Evolutionary conservation across 768 basidiomycete genomes (phyloP).

Genomic region (Daedalea quercina): DNA sequence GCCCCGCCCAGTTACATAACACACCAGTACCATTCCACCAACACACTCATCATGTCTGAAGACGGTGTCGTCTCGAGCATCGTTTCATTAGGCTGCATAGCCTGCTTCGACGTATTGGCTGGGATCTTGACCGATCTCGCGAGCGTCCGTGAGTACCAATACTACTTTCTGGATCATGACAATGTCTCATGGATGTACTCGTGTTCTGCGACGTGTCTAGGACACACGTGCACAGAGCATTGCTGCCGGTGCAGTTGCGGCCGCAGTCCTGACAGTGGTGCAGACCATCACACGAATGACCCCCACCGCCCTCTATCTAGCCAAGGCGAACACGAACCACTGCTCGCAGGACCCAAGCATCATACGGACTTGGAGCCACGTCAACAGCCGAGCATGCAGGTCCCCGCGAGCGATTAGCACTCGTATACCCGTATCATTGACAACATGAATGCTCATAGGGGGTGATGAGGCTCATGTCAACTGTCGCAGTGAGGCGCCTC

Average conservation of each 20-base stretch:
- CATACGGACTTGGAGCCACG: neutral
- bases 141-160: constrained; percentile 5
- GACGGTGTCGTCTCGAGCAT: neutral
- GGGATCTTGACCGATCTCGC: constrained; percentile 9
- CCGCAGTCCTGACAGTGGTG: neutral
- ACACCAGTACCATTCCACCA: too few species aligned
- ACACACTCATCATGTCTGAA: constrained; percentile 8
- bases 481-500: too few species aligned
- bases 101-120: neutral
- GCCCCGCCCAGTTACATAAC: too few species aligned
- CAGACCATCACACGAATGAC: neutral
- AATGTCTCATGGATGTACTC: neutral
- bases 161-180: neutral
- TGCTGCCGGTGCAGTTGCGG: neutral
- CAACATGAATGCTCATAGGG: neutral
- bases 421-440: neutral
- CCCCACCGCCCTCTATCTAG: neutral
- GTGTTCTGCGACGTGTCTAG: neutral
- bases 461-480: too few species aligned
- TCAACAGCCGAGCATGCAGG: neutral
- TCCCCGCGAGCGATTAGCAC: too few species aligned
- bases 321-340: constrained; percentile 1
- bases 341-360: neutral
- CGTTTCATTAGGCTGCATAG: neutral
- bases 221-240: neutral